Evolutionary conservation across 306 rosid genomes (phyloP).

Genomic region (Vigna nakashimae): DNA sequence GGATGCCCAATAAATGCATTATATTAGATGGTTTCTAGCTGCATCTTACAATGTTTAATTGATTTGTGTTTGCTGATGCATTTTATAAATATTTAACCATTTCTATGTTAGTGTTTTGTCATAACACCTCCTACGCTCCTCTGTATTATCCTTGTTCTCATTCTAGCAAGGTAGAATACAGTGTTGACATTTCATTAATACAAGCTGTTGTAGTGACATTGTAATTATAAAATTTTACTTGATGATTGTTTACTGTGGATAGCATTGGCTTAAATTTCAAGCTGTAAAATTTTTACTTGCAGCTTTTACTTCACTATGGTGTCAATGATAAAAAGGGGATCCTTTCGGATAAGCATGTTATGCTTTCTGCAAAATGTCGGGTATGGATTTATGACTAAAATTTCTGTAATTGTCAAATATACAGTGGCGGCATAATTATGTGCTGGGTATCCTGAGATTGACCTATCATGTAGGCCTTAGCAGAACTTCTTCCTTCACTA

Average conservation of each 20-base stretch:
- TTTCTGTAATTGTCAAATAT: constrained; percentile 35
- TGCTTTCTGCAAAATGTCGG: constrained; percentile 93
- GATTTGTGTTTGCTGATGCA: constrained; percentile 4
- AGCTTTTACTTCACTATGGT: constrained; percentile 77
- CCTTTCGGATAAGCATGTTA: constrained; percentile 72
- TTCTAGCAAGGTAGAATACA: constrained; percentile 4
- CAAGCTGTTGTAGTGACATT: constrained; percentile 11
- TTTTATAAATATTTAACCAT: constrained; percentile 1
- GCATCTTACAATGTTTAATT: neutral
- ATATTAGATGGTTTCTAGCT: constrained; percentile 15
- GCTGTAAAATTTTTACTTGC: constrained; percentile 47
- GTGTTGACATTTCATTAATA: neutral
- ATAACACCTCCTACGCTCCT: neutral
- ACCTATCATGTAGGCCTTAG: constrained; percentile 66
- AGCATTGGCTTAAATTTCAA: constrained; percentile 40
- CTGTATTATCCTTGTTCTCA: neutral
- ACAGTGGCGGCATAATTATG: constrained; percentile 21
- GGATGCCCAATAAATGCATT: constrained; percentile 4
- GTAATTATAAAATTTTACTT: constrained; percentile 18
- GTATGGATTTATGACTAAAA: constrained; percentile 52
- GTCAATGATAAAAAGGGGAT: constrained; percentile 75
- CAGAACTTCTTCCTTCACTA: constrained; percentile 80
- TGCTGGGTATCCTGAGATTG: constrained; percentile 44
- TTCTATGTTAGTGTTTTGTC: neutral
- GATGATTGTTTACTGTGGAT: constrained; percentile 18